These are phyloP conservation scores for Microcos paniculata DNA, from an alignment of 345 rosid genomes.

Conservation along the genomic window DNA sequence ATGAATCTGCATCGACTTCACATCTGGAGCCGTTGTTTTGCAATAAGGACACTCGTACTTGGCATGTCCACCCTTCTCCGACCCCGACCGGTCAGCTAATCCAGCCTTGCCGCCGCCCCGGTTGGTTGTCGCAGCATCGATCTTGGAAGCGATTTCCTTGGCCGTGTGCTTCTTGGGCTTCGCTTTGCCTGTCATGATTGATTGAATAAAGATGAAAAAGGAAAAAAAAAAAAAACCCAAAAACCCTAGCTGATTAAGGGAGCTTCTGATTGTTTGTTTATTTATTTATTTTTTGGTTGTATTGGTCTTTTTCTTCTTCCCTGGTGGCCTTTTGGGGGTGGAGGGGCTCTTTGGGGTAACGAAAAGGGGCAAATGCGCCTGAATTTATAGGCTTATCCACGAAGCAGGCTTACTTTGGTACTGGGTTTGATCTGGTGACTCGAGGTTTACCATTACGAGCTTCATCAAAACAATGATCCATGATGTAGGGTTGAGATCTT, in stretches of 20 bases:
- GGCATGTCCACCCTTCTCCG: constrained; percentile 90
- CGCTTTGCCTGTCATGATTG: constrained; percentile 85
- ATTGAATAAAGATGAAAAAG: not conserved
- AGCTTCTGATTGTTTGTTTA: not conserved
- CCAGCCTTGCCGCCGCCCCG: constrained; percentile 98
- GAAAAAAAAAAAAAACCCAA: not conserved
- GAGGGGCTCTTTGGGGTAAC: not conserved
- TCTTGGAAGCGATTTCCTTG: constrained; percentile 82
- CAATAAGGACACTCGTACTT: constrained; percentile 92
- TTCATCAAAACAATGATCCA: no score
- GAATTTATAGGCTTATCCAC: not conserved
- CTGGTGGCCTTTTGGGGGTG: not conserved
- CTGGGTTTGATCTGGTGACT: not conserved
- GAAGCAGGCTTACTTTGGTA: not conserved
- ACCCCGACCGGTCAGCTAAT: constrained; percentile 57
- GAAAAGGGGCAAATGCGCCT: not conserved
- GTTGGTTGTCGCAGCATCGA: constrained; percentile 87
- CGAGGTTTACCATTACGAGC: no score
- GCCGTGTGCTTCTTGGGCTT: constrained; percentile 99
- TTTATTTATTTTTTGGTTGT: no score
- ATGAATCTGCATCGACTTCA: constrained; percentile 91
- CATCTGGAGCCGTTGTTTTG: constrained; percentile 70
- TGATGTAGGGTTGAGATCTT: no score
- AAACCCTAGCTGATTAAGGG: not conserved
- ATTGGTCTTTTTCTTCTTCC: no score